Base-by-base conservation (phyloP, 2,329 filamentous ascomycete species). In the Neopestalotiopsis sp. region DNA sequence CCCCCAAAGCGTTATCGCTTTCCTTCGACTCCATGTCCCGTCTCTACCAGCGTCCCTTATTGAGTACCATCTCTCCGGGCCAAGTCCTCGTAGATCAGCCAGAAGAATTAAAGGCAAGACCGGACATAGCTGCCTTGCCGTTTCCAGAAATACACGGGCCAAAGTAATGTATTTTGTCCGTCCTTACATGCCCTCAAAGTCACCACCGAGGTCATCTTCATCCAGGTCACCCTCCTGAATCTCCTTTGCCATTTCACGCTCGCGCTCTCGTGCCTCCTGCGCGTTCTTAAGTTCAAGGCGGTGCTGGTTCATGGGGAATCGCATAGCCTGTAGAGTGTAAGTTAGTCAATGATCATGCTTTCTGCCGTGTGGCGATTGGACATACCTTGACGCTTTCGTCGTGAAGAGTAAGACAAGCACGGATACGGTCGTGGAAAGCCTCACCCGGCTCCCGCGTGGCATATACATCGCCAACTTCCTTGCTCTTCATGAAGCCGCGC, bases 231-330 rank as follows among this genome's bases (percentile, higher is more conserved):
- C 96, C 74, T 98, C 96, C 82, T 97, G 94, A 78, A 99, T 98
- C 86, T 99, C 96, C 87, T 98, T 98, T 72, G 95, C 96, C 87
- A 99, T 90, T 83, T 99, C 96, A 20, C 96, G 89, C 86, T 99
- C 96, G 24, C 96, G 89, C 81, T 99, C 96, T 65, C 96, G 89
- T n/a, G 96, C 96, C 83, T 99, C 97, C 81, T 98, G 95, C 0
- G 96, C 96, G 76, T 97, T 98, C 89, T 98, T 98, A 68, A 99
- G 88, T 83, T 99, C 96, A 68, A 98, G 87, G 20, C 96, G 90
- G 83, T 99, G 96, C 82, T 98, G 96, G 85, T 99, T 98, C 95
- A 98, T 98, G 2, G 96, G 96, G 83, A 98, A 99, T 67, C 96
- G 91, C 96, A 99, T 99, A 32, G 96, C 95, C 93, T 95, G 10